Evolutionary conservation across 1,284 basidiomycete genomes (phyloP).

Genomic region (Trichosporon asahii): DNA sequence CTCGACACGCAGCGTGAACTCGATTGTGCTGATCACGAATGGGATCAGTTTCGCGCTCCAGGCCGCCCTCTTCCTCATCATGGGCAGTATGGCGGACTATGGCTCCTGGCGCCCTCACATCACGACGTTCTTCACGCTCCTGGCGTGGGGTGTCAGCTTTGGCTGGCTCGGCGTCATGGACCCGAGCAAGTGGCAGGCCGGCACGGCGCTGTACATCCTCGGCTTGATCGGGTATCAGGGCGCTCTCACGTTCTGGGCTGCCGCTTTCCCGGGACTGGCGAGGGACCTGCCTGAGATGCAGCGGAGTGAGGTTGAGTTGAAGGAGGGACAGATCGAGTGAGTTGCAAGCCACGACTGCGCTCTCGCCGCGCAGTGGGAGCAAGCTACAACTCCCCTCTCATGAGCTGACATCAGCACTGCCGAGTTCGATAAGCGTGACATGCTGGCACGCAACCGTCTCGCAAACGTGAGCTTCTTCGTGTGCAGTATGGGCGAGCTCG

Average conservation of each 20-base stretch:
- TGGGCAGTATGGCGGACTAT: slow-evolving; percentile 31
- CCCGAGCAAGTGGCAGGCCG: slow-evolving; percentile 27
- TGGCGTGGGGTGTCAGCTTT: slow-evolving; percentile 71
- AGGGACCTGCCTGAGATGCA: slow-evolving; percentile 29
- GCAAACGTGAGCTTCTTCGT: slow-evolving; percentile 61
- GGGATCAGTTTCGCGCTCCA: slow-evolving; percentile 30
- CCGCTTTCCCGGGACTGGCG: slow-evolving; percentile 29
- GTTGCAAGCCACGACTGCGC: slow-evolving; percentile 5
- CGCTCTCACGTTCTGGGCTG: slow-evolving; percentile 35
- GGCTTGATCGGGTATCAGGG: slow-evolving; percentile 71
- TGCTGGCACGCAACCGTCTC: slow-evolving; percentile 28
- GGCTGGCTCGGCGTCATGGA: slow-evolving; percentile 51
- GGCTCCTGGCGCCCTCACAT: slow-evolving; percentile 32
- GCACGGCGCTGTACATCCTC: slow-evolving; percentile 28
- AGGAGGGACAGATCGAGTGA: slow-evolving; percentile 22
- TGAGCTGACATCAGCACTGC: slow-evolving; percentile 53
- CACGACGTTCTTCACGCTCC: slow-evolving; percentile 64
- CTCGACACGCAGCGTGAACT: slow-evolving; percentile 18
- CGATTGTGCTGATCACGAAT: slow-evolving; percentile 30
- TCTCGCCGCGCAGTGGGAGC: slow-evolving; percentile 36
- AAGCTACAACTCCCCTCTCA: not conserved
- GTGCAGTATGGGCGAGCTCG: slow-evolving; percentile 55
- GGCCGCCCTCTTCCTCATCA: slow-evolving; percentile 23
- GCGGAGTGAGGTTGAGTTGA: slow-evolving; percentile 25
- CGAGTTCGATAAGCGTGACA: slow-evolving; percentile 56